Conservation (phyloP, 495 filamentous ascomycete genomes). For the Lasiosphaeria hispida region DNA sequence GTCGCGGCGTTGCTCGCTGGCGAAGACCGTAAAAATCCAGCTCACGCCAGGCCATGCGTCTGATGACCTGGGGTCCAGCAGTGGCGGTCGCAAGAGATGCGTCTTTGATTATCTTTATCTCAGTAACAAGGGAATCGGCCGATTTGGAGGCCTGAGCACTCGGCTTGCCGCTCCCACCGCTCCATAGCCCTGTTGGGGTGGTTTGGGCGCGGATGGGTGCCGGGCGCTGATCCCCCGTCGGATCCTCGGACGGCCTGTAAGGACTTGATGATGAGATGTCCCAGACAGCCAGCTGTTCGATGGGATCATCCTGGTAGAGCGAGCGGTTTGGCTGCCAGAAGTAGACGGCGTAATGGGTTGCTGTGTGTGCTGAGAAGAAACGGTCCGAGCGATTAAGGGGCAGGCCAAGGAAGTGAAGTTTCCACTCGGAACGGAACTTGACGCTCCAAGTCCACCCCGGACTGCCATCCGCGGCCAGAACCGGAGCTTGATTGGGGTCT, state of each 20-base stretch:
- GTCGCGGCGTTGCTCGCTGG: slow-evolving; percentile 52
- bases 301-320: slow-evolving; percentile 57
- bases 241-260: slow-evolving; percentile 57
- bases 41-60: slow-evolving; percentile 54
- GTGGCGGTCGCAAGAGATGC: slow-evolving; percentile 15
- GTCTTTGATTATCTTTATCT: not conserved
- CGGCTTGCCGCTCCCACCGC: slow-evolving; percentile 9
- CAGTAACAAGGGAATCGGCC: not conserved
- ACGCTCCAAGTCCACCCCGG: slow-evolving; percentile 43
- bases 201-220: slow-evolving; percentile 18
- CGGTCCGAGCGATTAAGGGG: slow-evolving; percentile 58
- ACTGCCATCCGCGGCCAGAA: too few relatives aligned
- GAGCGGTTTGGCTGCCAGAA: slow-evolving; percentile 64
- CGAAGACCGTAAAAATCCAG: slow-evolving; percentile 58
- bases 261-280: slow-evolving; percentile 57
- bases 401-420: slow-evolving; percentile 61
- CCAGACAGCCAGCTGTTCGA: slow-evolving; percentile 65
- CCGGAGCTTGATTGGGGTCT: not conserved
- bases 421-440: slow-evolving; percentile 64
- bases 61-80: slow-evolving; percentile 50
- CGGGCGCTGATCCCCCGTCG: slow-evolving; percentile 41
- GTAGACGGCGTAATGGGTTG: slow-evolving; percentile 64
- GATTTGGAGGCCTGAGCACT: not conserved
- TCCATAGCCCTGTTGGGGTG: slow-evolving; percentile 27
- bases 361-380: slow-evolving; percentile 63